Conservation (phyloP, 805 yeast genomes). For the Myxozyma kluyveri region DNA sequence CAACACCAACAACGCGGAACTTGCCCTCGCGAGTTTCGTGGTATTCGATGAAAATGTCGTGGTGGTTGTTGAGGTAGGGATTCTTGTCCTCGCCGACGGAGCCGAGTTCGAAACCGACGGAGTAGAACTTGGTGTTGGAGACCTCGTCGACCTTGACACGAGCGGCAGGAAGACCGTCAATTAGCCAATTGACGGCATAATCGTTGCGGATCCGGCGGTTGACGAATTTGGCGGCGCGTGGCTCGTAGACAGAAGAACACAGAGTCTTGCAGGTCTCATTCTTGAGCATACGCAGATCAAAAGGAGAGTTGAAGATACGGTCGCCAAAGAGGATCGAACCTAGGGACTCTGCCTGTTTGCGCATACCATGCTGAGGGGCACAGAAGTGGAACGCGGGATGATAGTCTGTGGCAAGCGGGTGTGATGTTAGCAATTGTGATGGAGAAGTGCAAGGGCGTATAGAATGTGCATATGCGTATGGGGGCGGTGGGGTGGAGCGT, state of each 20-base stretch:
- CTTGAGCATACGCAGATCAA: conserved; percentile 72
- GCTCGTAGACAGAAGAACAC: conserved; percentile 60
- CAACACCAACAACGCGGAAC: conserved; percentile 87
- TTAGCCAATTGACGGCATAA: conserved; percentile 84
- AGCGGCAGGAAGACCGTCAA: conserved; percentile 95
- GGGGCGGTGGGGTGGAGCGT: conserved; percentile 8
- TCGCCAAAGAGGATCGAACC: conserved; percentile 96
- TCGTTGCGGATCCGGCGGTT: conserved; percentile 77
- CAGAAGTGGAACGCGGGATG: conserved; percentile 82
- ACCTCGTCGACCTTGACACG: conserved; percentile 50
- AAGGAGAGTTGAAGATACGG: conserved; percentile 90
- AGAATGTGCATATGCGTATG: not conserved
- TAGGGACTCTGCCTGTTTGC: conserved; percentile 78
- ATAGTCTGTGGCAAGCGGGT: conserved; percentile 60
- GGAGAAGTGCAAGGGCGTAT: not conserved
- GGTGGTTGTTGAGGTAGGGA: conserved; percentile 77
- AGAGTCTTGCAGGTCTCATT: conserved; percentile 64
- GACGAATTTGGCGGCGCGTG: conserved; percentile 69
- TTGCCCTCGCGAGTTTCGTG: conserved; percentile 67
- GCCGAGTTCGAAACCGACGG: conserved; percentile 81
- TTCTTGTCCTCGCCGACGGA: conserved; percentile 53
- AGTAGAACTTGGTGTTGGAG: conserved; percentile 63
- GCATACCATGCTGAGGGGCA: conserved; percentile 58
- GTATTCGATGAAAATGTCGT: conserved; percentile 73
- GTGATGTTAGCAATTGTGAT: not conserved